Evolutionary conservation across 768 basidiomycete species (phyloP), one percentile per base, ranked within the genome.

Genomic region (Serendipita vermifera): DNA sequence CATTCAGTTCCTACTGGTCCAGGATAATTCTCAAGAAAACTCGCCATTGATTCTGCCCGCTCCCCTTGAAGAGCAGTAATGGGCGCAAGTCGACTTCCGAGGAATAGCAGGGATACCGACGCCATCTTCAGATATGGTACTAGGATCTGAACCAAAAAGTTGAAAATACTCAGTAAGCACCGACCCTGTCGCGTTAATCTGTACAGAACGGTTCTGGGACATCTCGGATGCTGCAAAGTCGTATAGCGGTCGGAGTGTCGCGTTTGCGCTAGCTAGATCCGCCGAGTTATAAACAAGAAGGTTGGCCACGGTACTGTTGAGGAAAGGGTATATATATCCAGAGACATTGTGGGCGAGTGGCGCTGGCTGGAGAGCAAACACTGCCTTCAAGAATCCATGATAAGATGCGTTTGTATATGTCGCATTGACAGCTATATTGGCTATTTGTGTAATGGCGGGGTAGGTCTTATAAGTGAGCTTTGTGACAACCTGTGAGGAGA

Each of bases 401-500:
- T 9, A 36, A 9, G 24, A 26, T 31, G 9, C 46, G 29, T 29
- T 51, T 15, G 15, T 29, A n/a, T 20, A 51, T 5, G 46, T n/a
- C 24, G 29, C 24, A 26, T 20, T 51, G 9, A 51, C n/a, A 13
- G 17, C 5, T 31, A 51, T 13, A 7, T 9, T 7, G 22, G 46
- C 9, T 5, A 20, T 51, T 51, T 20, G 22, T 2, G 7, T 51
- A 9, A 51, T 51, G 7, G 46, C 15, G n/a, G 46, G 46, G n/a
- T 51, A 29, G 5, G 46, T 51, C n/a, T n/a, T 51, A 26, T 51
- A 51, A 15, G 46, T 51, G n/a, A 51, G 22, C 31, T 51, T 51
- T 7, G 46, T 51, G 20, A 51, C 46, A 4, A 51, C 46, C 46
- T 51, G 29, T 9, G 22, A 9, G 27, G 15, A 5, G 7, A 26